Evolutionary conservation across 495 filamentous ascomycete species (phyloP), one percentile per base, ranked within the genome.

Genomic region (Trichocladium antarcticum): DNA sequence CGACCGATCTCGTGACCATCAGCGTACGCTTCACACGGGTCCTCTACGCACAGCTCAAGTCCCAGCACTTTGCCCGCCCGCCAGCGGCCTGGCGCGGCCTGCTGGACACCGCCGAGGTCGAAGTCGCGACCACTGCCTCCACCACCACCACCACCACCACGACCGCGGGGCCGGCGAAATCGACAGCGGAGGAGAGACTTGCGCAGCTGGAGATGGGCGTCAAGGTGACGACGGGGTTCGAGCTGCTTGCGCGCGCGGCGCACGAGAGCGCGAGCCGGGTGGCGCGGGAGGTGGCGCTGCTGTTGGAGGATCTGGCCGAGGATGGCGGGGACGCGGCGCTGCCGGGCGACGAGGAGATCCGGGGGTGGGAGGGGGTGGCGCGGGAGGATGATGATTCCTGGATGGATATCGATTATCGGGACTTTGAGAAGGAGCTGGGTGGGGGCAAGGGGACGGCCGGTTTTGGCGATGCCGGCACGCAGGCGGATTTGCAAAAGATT

Each of bases 331-430:
- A 79, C 39, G 71, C 76, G 21, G 51, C 57, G 5, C 68, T 95
- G 0, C 90, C 90, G 6, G 76, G 74, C 0, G 77, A 94, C 58
- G 67, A 74, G 12, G 87, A 93, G 37, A 85, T 97, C 15, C 62
- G 64, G 24, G 51, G 46, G 0, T 96, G 92, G 92, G 48, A 67
- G n/a, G 59, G 68, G 27, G 73, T 72, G 6, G 63, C 67, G 17
- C 64, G 59, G 27, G 79, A 86, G 27, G 93, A 98, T 50, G 76
- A 84, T 55, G 93, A 97, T 51, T 73, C 73, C n/a, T 98, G 92
- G 92, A 69, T 98, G 50, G 83, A 97, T 59, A 89, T 98, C 45
- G 81, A 87, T 55, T 96, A 85, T 57, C 73, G 82, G 20, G 88
- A 94, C 43, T 85, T 98, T 48, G 90, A 97, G 56, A 68, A 73